Base-by-base conservation (phyloP, 2,329 filamentous ascomycete genomes). In the Akanthomyces dipterigenus region DNA sequence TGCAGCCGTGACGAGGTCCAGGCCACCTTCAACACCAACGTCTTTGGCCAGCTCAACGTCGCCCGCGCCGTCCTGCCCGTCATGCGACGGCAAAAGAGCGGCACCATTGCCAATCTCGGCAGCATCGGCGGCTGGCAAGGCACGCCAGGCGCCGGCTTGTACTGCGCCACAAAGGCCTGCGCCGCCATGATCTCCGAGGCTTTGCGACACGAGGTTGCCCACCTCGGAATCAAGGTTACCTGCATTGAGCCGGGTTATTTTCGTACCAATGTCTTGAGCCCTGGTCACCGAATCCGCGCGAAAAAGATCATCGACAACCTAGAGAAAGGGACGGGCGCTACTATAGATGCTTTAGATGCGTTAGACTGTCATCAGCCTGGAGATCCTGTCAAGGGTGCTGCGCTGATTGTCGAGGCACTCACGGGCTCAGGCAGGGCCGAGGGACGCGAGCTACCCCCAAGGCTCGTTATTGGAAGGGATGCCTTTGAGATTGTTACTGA, bases 391-490 rank as follows among this genome's bases (percentile, higher is more conserved):
- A 85, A 85, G 73, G 84, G 80, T 0, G 72, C 74, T 8, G 75
- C 71, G 61, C 76, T 82, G 1, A 73, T 85, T 31, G 76, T 86
- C 5, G 84, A 88, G 64, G 73, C 84, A 16, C 65, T 88, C 65
- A 84, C 80, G 8, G 73, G 73, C 48, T 76, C 72, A 2, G 83
- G 83, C 0, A 72, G 73, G 26, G 81, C 75, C 0, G 59, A 67
- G 63, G 82, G 80, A 0, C 80, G 70, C 64, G 75, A 78, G 22
- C 71, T 87, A 1, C 85, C 84, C 0, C 65, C 80, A 16, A 72
- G 84, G 31, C 65, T 88, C 54, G 72, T 78, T n/a, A 69, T 88
- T 45, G 86, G 85, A 0, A 75, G 71, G 8, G 84, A 87, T 68
- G 72, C 72, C 7, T 66, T 80, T n/a, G 64, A 68, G 5, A 68